Evolutionary conservation across 805 yeast species (phyloP), one percentile per base, ranked within the genome.

Genomic region (Metschnikowia proteae): DNA sequence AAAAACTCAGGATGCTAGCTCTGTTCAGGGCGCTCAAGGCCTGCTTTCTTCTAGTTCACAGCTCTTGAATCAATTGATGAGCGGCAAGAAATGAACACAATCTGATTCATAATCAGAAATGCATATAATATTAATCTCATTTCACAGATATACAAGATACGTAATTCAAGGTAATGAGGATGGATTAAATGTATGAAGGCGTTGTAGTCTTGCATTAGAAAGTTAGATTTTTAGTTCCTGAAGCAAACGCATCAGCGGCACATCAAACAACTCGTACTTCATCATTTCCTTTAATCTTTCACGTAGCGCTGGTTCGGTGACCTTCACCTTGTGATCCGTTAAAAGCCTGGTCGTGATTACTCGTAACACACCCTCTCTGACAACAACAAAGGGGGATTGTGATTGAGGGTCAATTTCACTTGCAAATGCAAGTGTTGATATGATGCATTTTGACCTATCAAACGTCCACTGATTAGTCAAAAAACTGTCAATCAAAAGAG

Each of bases 41-140:
- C 58, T 54, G 44, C 66, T 65, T 5, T 79, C 82, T 27, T 81
- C 86, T 43, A 84, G 91, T 51, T 83, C 89, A 36, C 96, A 89
- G 62, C 75, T 90, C 60, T 75, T 90, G 58, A 88, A 82, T 49
- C 97, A 89, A 65, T 73, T 90, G 62, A 84, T 90, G 83, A 84
- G 84, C 58, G 95, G 95, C 28, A 87, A 85, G 62, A 80, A 72
- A 58, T 72, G 58, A 56, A 27, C 23, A 13, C 3, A 11, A 25
- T 6, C 11, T 9, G 10, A 25, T 17, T 11, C 8, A 29, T 25
- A 40, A 22, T 31, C 25, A 40, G 13, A 40, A 30, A 29, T 40
- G 43, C 43, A 40, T 40, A 17, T 17, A 17, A 17, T 17, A 31
- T 31, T 25, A 32, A 17, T 32, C n/a, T 40, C 36, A 32, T n/a